Conservation (phyloP, 2,329 filamentous ascomycete genomes). For the Calycina herbarum region DNA sequence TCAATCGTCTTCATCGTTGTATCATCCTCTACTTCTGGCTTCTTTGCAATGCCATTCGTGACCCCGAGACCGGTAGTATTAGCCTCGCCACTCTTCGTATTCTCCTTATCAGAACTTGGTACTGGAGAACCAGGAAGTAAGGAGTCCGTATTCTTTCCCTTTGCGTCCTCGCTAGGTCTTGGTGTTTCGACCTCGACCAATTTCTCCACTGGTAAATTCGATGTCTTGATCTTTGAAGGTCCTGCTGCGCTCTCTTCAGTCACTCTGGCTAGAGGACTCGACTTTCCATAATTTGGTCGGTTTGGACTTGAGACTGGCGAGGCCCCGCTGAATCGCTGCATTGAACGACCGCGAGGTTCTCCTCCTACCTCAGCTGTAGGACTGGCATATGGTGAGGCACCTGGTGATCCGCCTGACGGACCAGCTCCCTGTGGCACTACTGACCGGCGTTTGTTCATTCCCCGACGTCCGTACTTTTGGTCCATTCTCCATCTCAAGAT, state of each 20-base stretch:
- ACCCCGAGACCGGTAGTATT: slow-evolving; percentile 22
- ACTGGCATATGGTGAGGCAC: slow-evolving; percentile 63
- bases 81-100: slow-evolving; percentile 25
- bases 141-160: slow-evolving; percentile 31
- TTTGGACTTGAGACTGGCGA: slow-evolving; percentile 66
- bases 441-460: slow-evolving; percentile 52
- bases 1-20: slow-evolving; percentile 40
- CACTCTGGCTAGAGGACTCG: slow-evolving; percentile 72
- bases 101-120: slow-evolving; percentile 36
- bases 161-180: slow-evolving; percentile 33
- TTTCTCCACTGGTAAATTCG: slow-evolving; percentile 30
- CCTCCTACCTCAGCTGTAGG: slow-evolving; percentile 57
- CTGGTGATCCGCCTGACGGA: slow-evolving; percentile 43
- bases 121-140: slow-evolving; percentile 31
- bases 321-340: slow-evolving; percentile 67
- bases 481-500: slow-evolving; percentile 94
- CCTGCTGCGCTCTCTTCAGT: slow-evolving; percentile 59
- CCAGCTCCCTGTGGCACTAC: slow-evolving; percentile 3
- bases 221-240: slow-evolving; percentile 31
- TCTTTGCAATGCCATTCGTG: slow-evolving; percentile 32
- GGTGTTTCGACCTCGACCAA: slow-evolving; percentile 40
- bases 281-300: slow-evolving; percentile 63
- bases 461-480: slow-evolving; percentile 78
- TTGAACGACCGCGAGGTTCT: slow-evolving; percentile 67
- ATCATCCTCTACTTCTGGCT: slow-evolving; percentile 37